Conservation (phyloP, 306 rosid species). For the Prunus salicina region DNA sequence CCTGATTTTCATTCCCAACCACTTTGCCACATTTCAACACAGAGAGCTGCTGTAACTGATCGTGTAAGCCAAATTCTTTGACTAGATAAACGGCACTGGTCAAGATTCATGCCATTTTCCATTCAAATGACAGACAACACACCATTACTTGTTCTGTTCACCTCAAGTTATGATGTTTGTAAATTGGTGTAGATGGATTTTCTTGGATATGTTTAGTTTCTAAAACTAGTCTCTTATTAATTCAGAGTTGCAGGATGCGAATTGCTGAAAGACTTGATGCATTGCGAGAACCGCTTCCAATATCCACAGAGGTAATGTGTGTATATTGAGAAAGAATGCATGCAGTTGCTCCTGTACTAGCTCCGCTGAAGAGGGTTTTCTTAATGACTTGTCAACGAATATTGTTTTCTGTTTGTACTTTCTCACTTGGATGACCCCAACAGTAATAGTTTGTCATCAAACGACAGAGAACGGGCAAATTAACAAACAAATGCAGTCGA, state of each 20-base stretch:
- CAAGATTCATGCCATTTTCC: neutral
- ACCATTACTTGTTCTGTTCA: neutral
- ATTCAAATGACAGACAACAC: conserved; percentile 13
- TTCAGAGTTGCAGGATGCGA: conserved; percentile 65
- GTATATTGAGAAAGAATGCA: neutral
- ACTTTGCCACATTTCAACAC: conserved; percentile 28
- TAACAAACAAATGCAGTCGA: no score
- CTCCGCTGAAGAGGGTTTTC: no score
- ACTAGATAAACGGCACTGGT: neutral
- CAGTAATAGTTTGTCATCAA: no score
- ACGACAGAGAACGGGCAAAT: no score
- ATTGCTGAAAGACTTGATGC: conserved; percentile 62
- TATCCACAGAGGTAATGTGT: conserved; percentile 54
- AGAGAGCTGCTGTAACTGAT: conserved; percentile 39
- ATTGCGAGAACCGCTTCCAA: conserved; percentile 69
- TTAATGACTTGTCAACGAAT: no score
- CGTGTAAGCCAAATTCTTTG: conserved; percentile 53
- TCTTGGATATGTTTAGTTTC: conserved; percentile 13
- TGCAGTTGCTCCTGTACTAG: neutral
- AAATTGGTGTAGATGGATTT: neutral
- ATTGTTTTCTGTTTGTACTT: no score
- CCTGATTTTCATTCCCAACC: conserved; percentile 38
- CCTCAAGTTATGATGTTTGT: conserved; percentile 10
- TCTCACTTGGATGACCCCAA: no score
- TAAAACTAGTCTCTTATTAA: conserved; percentile 16